These are phyloP conservation scores for Cicer pinnatifidum DNA, from an alignment of 306 rosid species.

Conservation along the genomic window DNA sequence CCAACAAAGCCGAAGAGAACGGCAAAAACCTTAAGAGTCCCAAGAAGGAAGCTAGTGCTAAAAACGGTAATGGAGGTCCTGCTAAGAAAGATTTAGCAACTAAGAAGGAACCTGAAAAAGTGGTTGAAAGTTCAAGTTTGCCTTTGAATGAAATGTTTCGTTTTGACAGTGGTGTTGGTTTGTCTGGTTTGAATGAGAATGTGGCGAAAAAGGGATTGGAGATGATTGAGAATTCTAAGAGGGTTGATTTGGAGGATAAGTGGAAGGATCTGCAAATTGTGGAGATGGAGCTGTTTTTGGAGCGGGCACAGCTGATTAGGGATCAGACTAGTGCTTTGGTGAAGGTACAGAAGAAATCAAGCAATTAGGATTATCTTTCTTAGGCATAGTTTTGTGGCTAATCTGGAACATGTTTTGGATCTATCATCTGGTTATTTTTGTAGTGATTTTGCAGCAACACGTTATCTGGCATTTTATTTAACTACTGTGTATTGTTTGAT, in stretches of 20 bases:
- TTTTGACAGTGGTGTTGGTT: conserved; percentile 36
- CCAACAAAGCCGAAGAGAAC: background rate
- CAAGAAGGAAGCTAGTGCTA: conserved; percentile 45
- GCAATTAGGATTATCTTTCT: conserved; percentile 20
- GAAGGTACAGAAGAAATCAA: conserved; percentile 52
- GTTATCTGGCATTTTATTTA: background rate
- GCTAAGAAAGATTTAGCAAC: conserved; percentile 5
- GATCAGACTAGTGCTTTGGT: conserved; percentile 48
- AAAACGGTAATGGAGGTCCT: conserved; percentile 36
- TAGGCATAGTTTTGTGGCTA: conserved; percentile 31
- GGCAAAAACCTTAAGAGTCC: conserved; percentile 42
- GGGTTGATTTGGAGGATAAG: conserved; percentile 53
- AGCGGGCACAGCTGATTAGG: conserved; percentile 44
- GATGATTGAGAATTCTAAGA: conserved; percentile 48
- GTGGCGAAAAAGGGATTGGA: conserved; percentile 50
- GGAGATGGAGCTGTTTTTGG: conserved; percentile 55
- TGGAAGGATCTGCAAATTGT: conserved; percentile 59
- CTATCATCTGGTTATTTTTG: background rate
- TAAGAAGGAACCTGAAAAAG: conserved; percentile 36
- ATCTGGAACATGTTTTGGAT: background rate
- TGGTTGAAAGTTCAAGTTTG: background rate
- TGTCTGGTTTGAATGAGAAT: conserved; percentile 43
- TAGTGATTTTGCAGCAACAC: background rate
- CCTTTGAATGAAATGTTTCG: conserved; percentile 43
- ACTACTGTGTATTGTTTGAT: background rate